Evolutionary conservation across 306 rosid species (phyloP).

Genomic region (Cucumis melo): DNA sequence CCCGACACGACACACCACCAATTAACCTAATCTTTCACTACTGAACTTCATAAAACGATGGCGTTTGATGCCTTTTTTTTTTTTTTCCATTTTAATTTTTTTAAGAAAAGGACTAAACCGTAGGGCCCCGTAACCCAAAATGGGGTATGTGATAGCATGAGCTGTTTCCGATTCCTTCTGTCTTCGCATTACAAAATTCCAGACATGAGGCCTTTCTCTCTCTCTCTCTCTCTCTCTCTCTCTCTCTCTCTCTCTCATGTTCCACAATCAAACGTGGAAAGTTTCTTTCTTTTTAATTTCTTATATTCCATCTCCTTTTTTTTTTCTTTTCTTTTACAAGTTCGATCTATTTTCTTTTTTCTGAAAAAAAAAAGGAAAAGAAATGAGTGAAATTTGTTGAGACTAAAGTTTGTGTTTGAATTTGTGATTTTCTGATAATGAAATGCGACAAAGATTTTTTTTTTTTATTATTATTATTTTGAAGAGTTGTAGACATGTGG

Average conservation of each 20-base stretch:
- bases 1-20: background rate
- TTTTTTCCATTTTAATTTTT: background rate
- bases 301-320: too few species aligned
- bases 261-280: background rate
- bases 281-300: background rate
- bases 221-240: too few species aligned
- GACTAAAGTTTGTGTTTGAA: too few species aligned
- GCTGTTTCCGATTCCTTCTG: slow-evolving; percentile 33
- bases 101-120: background rate
- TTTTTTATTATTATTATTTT: background rate
- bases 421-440: background rate
- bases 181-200: slow-evolving; percentile 10
- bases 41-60: background rate
- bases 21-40: background rate
- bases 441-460: background rate
- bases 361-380: too few species aligned
- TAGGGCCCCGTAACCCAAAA: background rate
- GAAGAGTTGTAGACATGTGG: background rate
- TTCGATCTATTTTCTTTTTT: too few species aligned
- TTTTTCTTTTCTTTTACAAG: too few species aligned
- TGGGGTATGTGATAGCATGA: slow-evolving; percentile 23
- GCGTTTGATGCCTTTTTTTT: background rate
- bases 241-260: too few species aligned
- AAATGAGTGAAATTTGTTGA: too few species aligned
- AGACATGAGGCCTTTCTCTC: background rate